Evolutionary conservation across 257 asterid species (phyloP), one percentile per base, ranked within the genome.

Genomic region (Cordia subcordata): DNA sequence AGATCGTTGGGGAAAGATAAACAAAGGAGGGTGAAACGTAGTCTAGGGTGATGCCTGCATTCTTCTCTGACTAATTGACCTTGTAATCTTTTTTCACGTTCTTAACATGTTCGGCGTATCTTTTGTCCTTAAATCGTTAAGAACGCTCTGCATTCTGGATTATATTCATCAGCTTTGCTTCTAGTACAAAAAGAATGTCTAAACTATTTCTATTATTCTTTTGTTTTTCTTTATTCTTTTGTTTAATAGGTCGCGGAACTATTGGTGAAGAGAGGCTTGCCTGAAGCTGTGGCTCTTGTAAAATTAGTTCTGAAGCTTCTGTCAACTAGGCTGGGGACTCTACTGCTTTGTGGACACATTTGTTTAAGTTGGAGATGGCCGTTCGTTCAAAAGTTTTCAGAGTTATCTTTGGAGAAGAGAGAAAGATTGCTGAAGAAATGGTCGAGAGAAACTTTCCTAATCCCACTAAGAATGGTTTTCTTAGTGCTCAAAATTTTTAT

Each of bases 291-390:
- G 68, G 46, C 68, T 40, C 13, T 86, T 12, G 72, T 88, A 62
- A 71, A 71, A 46, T 11, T 82, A 47, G 85, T 82, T 53, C 62
- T 92, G 8, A 70, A 15, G 53, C 27, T 86, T 32, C 68, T 91
- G 20, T 85, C 94, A 16, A 84, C 79, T 46, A 82, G 92, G 76
- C 33, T 88, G 57, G 98, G 98, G n/a, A 85, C 88, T 14, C 64
- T 92, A 37, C 33, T 92, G 81, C 72, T 88, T 8, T 88, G 96
- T 70, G 98, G 98, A 33, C 42, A 22, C 51, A 35, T 53, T 22
- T 81, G 96, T 62, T 72, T 88, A 67, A 85, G 71, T 40, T 64
- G 80, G 76, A 76, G 75, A 18, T 84, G 88, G 90, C 98, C 96
- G 10, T 92, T 92, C 66, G 61, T 92, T 55, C 85, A 66, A 54